Evolutionary conservation across 2,329 filamentous ascomycete species (phyloP).

Genomic region (Penicillium aurantiogriseum): DNA sequence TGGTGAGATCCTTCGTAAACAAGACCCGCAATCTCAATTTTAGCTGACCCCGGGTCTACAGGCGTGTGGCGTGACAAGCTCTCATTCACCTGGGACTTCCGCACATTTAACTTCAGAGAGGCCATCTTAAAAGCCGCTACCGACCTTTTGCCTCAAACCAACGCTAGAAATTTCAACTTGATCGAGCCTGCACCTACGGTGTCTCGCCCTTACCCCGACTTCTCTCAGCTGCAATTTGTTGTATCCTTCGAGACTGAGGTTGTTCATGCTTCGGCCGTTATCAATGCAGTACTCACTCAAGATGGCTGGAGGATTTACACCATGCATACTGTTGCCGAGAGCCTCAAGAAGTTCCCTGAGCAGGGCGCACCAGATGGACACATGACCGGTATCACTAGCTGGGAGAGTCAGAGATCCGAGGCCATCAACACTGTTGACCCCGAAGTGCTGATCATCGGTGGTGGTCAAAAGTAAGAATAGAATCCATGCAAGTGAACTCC

Average conservation of each 20-base stretch:
- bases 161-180: constrained; percentile 29
- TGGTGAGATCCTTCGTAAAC: constrained; percentile 14
- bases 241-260: constrained; percentile 35
- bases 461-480: constrained; percentile 24
- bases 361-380: constrained; percentile 31
- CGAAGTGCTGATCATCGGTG: constrained; percentile 27
- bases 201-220: constrained; percentile 30
- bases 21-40: neutral
- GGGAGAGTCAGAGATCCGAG: constrained; percentile 31
- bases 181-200: constrained; percentile 23
- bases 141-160: constrained; percentile 33
- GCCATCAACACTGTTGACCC: constrained; percentile 27
- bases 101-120: constrained; percentile 35
- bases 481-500: neutral
- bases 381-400: constrained; percentile 34
- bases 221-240: constrained; percentile 31
- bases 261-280: constrained; percentile 27
- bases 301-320: constrained; percentile 38
- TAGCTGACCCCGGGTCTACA: constrained; percentile 11
- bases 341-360: constrained; percentile 34
- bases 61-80: constrained; percentile 41
- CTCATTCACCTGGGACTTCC: constrained; percentile 39
- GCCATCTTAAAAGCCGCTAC: constrained; percentile 35
- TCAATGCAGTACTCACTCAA: constrained; percentile 34
- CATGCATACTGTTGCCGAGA: constrained; percentile 37